phyloP scores from a whole-genome alignment of 2,329 filamentous ascomycete genomes.

The Paramyrothecium roridum region DNA sequence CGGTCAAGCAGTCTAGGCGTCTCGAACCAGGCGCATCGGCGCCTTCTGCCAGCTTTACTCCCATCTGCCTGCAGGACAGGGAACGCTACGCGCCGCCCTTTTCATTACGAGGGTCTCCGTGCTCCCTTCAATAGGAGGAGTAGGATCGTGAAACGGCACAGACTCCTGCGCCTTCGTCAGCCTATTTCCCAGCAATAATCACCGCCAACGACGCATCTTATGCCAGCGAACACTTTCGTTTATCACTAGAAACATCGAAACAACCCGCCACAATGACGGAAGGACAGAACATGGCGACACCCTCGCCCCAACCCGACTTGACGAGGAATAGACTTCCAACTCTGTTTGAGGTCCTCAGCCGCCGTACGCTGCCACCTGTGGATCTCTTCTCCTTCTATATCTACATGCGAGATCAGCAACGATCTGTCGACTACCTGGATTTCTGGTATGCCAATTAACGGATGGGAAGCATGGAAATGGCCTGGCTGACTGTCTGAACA shows the following conservation, averaged over 20 bases:
- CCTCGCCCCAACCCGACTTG: constrained; percentile 57
- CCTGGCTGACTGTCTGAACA: constrained; percentile 34
- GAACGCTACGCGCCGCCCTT: not conserved
- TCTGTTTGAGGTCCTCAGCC: constrained; percentile 91
- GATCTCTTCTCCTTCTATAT: constrained; percentile 99
- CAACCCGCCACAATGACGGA: constrained; percentile 16
- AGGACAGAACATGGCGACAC: constrained; percentile 27
- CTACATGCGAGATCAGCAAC: constrained; percentile 98
- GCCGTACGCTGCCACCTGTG: constrained; percentile 90
- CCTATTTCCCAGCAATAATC: not conserved
- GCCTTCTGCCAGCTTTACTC: not conserved
- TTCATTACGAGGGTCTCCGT: not conserved
- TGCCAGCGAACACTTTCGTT: not conserved
- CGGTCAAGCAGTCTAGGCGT: not conserved
- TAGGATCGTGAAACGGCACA: not conserved
- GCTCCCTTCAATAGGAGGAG: not conserved
- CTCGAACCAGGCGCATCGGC: constrained; percentile 10
- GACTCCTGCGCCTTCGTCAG: not conserved
- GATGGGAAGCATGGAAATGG: not conserved
- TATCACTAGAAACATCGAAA: not conserved
- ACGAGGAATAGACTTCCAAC: constrained; percentile 84
- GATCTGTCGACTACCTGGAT: constrained; percentile 95
- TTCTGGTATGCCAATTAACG: constrained; percentile 70
- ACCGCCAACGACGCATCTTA: not conserved
- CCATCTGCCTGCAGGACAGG: not conserved